These are phyloP conservation scores for Pichia nakasei DNA, from an alignment of 805 yeast genomes.

Conservation along the genomic window DNA sequence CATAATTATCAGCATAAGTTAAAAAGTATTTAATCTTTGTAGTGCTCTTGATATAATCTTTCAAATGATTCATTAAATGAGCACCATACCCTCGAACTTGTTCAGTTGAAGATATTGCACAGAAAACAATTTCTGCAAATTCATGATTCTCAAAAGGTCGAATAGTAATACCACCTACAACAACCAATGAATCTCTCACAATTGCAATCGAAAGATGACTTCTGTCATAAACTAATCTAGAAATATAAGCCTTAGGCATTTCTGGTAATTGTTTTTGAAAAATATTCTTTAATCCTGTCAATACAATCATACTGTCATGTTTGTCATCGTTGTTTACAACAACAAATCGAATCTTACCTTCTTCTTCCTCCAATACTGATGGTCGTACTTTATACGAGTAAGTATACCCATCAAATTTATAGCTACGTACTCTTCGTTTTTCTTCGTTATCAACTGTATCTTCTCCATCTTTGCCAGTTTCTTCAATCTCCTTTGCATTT, in stretches of 20 bases:
- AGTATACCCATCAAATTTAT: conserved; percentile 66
- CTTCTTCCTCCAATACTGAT: conserved; percentile 87
- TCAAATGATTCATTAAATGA: conserved; percentile 93
- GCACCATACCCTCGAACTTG: conserved; percentile 99
- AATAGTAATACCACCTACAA: conserved; percentile 96
- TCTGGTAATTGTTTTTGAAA: conserved; percentile 96
- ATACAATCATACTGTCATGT: conserved; percentile 76
- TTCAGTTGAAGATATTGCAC: conserved; percentile 95
- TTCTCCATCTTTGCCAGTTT: conserved; percentile 14
- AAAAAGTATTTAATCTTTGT: conserved; percentile 77
- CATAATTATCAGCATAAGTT: conserved; percentile 97
- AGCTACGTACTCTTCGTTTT: conserved; percentile 35
- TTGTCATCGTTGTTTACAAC: conserved; percentile 95
- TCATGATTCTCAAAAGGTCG: conserved; percentile 84
- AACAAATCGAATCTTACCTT: conserved; percentile 87
- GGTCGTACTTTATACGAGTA: conserved; percentile 88
- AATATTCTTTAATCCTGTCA: conserved; percentile 91
- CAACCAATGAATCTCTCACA: conserved; percentile 85
- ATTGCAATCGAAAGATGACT: conserved; percentile 95
- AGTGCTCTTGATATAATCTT: conserved; percentile 88
- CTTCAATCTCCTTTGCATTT: background rate
- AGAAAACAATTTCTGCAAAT: conserved; percentile 97
- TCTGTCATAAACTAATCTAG: conserved; percentile 88
- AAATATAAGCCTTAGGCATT: conserved; percentile 97
- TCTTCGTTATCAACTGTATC: conserved; percentile 26